Conservation (phyloP, 2,329 filamentous ascomycete species). For the Trichoderma afroharzianum region DNA sequence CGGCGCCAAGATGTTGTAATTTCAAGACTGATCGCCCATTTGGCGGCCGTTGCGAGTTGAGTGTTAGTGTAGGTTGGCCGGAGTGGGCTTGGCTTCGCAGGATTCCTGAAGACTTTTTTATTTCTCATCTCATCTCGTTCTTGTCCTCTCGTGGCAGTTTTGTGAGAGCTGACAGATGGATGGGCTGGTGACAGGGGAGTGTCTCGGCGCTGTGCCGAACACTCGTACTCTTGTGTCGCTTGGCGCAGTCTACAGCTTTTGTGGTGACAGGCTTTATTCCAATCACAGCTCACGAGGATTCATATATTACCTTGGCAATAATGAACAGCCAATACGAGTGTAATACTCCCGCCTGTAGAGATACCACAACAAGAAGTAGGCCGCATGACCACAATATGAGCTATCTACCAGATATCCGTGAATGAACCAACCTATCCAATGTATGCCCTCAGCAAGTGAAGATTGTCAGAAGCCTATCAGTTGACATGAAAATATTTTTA, state of each 20-base stretch:
- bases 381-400: not conserved
- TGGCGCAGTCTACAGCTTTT: not conserved
- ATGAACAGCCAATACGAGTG: not conserved
- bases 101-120: not conserved
- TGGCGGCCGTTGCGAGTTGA: not conserved
- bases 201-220: not conserved
- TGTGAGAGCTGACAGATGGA: not conserved
- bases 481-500: constrained; percentile 23
- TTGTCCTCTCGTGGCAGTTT: not conserved
- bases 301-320: not conserved
- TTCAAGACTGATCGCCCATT: not conserved
- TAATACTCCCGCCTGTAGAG: not conserved
- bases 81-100: not conserved
- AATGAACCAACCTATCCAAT: not conserved
- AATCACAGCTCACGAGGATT: not conserved
- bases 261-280: not conserved
- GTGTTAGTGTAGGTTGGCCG: not conserved
- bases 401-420: not conserved
- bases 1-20: constrained; percentile 4
- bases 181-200: not conserved
- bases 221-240: not conserved
- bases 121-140: not conserved
- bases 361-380: not conserved
- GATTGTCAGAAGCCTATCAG: constrained; percentile 14
- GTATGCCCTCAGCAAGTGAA: not conserved